Evolutionary conservation across 2,329 filamentous ascomycete genomes (phyloP), one percentile per base, ranked within the genome.

Genomic region (Fusarium torreyae): DNA sequence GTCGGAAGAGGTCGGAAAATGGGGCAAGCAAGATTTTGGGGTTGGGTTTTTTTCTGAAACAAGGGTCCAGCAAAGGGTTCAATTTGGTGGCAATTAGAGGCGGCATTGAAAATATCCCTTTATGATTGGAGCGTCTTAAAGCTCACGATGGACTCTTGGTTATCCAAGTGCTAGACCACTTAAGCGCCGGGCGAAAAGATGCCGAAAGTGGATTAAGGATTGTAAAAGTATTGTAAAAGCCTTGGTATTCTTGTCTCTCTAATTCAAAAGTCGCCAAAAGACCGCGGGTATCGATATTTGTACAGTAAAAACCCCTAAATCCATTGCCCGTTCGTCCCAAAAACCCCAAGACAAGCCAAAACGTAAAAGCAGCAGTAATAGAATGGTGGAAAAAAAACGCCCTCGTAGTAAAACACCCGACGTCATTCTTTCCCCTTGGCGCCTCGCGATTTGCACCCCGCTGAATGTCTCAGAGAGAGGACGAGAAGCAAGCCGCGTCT

Each of bases 201-300:
- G 22, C 61, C 61, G 53, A 65, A 28, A 59, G 46, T 60, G 62
- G 60, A 26, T 59, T 38, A 17, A 28, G 26, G 17, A 20, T 3
- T 20, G 20, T 10, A 24, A 24, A 28, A 40, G 28, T 31, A 31
- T 15, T 20, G 13, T 42, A 51, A 55, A 51, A 40, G 39, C 28
- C 17, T 50, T 57, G 53, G 42, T 55, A 52, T 70, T 64, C 40
- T 59, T 60, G 64, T 59, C 40, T 59, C 9, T 31, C 52, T 49
- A 17, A 63, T 44, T 45, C 39, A 44, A n/a, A 68, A 56, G 48
- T 49, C 52, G 42, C 50, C 61, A 55, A 62, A 67, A 50, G 48
- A 57, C 66, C 43, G 52, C 57, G 66, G 66, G 66, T 69, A 69
- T 69, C 66, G 57, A 70, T 70, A 63, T 24, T 60, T 68, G 38